A percentile compares a stretch with the other conserved stretches of the same genome.
Conservation (phyloP, 495 filamentous ascomycete species). For the Aspergillus cavernicola region DNA sequence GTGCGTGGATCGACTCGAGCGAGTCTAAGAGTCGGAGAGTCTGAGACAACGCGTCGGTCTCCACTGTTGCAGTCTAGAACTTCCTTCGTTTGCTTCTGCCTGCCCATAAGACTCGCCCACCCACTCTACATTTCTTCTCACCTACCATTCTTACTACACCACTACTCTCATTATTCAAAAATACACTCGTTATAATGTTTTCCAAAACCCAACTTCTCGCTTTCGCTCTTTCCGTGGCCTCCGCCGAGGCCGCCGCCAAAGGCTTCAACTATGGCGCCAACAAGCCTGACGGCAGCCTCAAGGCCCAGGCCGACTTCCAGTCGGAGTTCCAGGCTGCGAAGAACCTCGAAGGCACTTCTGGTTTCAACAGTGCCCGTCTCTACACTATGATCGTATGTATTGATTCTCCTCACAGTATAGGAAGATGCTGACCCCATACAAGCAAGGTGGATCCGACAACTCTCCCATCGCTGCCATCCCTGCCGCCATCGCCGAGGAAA, state of each 20-base stretch:
- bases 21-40: no score
- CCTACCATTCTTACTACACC: neutral
- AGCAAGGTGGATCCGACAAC: slow-evolving; percentile 57
- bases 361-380: slow-evolving; percentile 69
- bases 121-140: neutral
- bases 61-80: no score
- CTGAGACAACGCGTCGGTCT: no score
- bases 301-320: slow-evolving; percentile 63
- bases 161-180: neutral
- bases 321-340: slow-evolving; percentile 67
- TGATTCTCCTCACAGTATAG: neutral
- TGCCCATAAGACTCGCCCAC: neutral
- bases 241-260: slow-evolving; percentile 49
- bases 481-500: slow-evolving; percentile 71
- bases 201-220: slow-evolving; percentile 32
- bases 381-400: slow-evolving; percentile 54
- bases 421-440: slow-evolving; percentile 7
- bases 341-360: slow-evolving; percentile 62
- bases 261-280: slow-evolving; percentile 84
- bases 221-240: slow-evolving; percentile 42
- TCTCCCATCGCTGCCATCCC: slow-evolving; percentile 66
- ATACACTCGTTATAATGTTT: slow-evolving; percentile 6
- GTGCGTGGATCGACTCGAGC: neutral
- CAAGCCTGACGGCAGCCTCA: slow-evolving; percentile 57
- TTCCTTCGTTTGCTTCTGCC: neutral